These are phyloP conservation scores for Aspergillus ochraceoroseus DNA, from an alignment of 2,329 filamentous ascomycete genomes.

Conservation along the genomic window DNA sequence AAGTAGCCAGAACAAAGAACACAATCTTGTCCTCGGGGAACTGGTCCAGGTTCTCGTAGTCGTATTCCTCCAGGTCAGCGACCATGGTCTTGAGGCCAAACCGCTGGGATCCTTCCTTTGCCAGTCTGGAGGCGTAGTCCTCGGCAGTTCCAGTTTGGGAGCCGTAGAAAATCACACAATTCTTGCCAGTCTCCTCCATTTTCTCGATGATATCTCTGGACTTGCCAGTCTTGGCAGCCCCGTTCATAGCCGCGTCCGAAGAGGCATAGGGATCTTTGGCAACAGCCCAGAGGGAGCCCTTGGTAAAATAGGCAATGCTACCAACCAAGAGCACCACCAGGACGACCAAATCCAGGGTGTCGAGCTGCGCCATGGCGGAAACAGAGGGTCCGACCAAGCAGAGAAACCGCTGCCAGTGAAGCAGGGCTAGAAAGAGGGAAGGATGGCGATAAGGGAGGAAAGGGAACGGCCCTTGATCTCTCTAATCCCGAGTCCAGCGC, in stretches of 20 bases:
- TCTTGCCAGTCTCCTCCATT: conserved; percentile 92
- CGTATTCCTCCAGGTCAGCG: conserved; percentile 94
- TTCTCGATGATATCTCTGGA: conserved; percentile 92
- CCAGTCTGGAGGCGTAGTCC: conserved; percentile 91
- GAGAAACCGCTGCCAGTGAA: neutral
- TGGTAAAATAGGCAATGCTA: conserved; percentile 93
- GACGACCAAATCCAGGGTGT: conserved; percentile 91
- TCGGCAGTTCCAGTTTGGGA: conserved; percentile 98
- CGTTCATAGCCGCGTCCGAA: conserved; percentile 58
- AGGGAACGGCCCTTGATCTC: conserved; percentile 13
- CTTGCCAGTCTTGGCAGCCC: conserved; percentile 70
- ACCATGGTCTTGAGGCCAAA: conserved; percentile 98
- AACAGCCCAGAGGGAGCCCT: conserved; percentile 80
- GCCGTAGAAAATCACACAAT: conserved; percentile 97
- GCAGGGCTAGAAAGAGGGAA: conserved; percentile 3
- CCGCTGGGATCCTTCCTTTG: conserved; percentile 94
- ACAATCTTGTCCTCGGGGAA: conserved; percentile 86
- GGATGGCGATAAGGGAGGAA: conserved; percentile 8
- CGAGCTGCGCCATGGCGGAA: conserved; percentile 78
- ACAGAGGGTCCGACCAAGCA: conserved; percentile 5
- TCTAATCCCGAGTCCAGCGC: too few relatives aligned
- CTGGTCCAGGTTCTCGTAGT: conserved; percentile 87
- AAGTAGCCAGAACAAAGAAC: conserved; percentile 94
- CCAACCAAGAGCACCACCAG: conserved; percentile 78
- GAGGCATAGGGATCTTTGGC: conserved; percentile 82